These are phyloP conservation scores for Termitomyces sp. DNA, from an alignment of 768 basidiomycete species.

Conservation along the genomic window DNA sequence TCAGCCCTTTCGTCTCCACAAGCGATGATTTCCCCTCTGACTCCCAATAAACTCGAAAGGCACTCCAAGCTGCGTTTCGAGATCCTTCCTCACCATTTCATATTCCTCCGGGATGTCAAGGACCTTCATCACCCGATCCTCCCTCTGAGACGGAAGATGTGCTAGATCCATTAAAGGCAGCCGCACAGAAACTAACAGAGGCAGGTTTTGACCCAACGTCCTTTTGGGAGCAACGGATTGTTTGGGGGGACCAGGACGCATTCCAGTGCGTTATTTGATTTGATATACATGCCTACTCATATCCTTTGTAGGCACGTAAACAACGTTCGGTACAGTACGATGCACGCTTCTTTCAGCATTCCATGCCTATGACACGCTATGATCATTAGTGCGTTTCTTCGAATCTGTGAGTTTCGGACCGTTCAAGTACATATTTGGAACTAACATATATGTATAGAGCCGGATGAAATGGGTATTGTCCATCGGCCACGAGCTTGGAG, in stretches of 20 bases:
- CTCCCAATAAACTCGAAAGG: conserved; percentile 25
- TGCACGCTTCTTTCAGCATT: neutral
- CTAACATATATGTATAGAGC: conserved; percentile 33
- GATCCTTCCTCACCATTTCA: conserved; percentile 65
- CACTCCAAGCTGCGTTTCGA: conserved; percentile 55
- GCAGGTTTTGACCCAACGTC: conserved; percentile 55
- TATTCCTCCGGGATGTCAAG: conserved; percentile 50
- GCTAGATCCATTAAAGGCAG: conserved; percentile 28
- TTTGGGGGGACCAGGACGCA: conserved; percentile 76
- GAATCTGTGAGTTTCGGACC: conserved; percentile 47
- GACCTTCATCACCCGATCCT: conserved; percentile 56
- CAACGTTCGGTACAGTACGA: conserved; percentile 66
- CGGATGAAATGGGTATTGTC: conserved; percentile 64
- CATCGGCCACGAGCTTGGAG: conserved; percentile 55
- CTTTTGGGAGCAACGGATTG: conserved; percentile 76
- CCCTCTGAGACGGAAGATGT: conserved; percentile 12
- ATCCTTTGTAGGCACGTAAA: conserved; percentile 60
- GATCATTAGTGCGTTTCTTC: conserved; percentile 54
- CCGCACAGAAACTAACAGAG: conserved; percentile 31
- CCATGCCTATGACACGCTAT: neutral
- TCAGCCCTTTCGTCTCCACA: neutral
- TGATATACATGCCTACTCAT: neutral
- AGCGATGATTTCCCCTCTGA: neutral
- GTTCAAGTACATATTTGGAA: neutral
- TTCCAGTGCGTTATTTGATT: conserved; percentile 51